Conservation (phyloP, 495 filamentous ascomycete genomes). For the Filosporella fistucella region DNA sequence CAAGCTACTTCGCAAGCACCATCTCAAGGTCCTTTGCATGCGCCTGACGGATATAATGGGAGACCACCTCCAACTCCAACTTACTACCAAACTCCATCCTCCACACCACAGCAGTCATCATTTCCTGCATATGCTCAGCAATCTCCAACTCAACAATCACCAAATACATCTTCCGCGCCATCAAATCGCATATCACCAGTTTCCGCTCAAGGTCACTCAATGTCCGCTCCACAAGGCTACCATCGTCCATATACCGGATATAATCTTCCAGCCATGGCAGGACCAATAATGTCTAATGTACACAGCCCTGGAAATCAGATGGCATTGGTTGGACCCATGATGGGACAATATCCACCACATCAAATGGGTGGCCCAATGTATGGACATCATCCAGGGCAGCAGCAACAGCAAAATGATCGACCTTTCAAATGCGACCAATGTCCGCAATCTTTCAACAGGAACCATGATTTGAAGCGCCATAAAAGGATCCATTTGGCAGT, state of each 20-base stretch:
- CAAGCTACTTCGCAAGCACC: conserved; percentile 44
- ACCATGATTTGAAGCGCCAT: conserved; percentile 95
- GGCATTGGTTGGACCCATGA: conserved; percentile 62
- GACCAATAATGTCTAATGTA: conserved; percentile 70
- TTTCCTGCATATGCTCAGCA: conserved; percentile 54
- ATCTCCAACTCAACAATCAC: conserved; percentile 54
- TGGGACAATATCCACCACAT: conserved; percentile 34
- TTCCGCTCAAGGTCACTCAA: conserved; percentile 39
- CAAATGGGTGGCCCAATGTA: conserved; percentile 25
- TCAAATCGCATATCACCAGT: conserved; percentile 50
- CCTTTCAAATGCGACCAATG: conserved; percentile 95
- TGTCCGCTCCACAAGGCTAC: conserved; percentile 37
- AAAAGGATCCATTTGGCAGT: conserved; percentile 92
- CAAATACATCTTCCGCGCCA: conserved; percentile 50
- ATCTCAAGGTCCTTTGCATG: conserved; percentile 55
- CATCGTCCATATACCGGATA: conserved; percentile 51
- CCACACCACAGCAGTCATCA: conserved; percentile 56
- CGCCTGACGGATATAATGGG: conserved; percentile 57
- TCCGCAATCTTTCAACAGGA: conserved; percentile 90
- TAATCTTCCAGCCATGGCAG: conserved; percentile 53
- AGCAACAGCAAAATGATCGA: conserved; percentile 60
- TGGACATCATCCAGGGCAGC: conserved; percentile 36
- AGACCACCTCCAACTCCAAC: conserved; percentile 55
- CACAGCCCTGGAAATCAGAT: conserved; percentile 68
- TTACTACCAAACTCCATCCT: conserved; percentile 57